Evolutionary conservation across 177 flowering plant species (phyloP), one percentile per base, ranked within the genome.

Genomic region (Vitis hybrid): DNA sequence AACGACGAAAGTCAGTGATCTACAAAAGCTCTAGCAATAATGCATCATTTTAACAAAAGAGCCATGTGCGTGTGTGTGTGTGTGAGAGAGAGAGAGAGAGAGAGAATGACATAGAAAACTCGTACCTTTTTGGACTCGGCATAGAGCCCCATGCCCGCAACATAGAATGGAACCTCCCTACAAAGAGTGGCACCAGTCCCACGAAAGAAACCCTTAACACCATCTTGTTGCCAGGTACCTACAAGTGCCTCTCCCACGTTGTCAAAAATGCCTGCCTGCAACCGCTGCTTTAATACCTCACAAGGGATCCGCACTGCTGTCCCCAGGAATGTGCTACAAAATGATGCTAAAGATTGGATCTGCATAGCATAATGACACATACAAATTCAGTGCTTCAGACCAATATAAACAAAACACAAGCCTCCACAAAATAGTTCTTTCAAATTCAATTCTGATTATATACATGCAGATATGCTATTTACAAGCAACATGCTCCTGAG

Each of bases 101-200:
- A 40, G 46, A 4, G 8, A 40, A 40, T 40, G 46, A 40, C 1
- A 40, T 18, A 64, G 2, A 51, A 19, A 35, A 49, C 14, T 17
- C 58, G 40, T 75, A 95, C 98, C 98, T 96, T 96, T 78, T 96
- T 96, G 71, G 97, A 89, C 78, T 96, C 99, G 12, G 86, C 97
- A 83, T 96, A 96, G 14, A 96, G 87, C 12, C 97, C 90, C 97
- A 90, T 93, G 77, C 99, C 99, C 67, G 96, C 97, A 66, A 96
- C 99, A 79, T 96, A 96, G 71, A 96, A 92, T 9, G 99, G 99
- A 81, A 96, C 94, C 78, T 96, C 99, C 52, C 99, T 87, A 71
- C 89, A 93, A 70, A 96, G 97, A 60, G 99, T 96, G 14, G 97
- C 98, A 65, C 95, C 97, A 66, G 98, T 96, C 72, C 99, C 99